phyloP scores from a whole-genome alignment of 2,329 filamentous ascomycete genomes.

The Fusarium falciforme region DNA sequence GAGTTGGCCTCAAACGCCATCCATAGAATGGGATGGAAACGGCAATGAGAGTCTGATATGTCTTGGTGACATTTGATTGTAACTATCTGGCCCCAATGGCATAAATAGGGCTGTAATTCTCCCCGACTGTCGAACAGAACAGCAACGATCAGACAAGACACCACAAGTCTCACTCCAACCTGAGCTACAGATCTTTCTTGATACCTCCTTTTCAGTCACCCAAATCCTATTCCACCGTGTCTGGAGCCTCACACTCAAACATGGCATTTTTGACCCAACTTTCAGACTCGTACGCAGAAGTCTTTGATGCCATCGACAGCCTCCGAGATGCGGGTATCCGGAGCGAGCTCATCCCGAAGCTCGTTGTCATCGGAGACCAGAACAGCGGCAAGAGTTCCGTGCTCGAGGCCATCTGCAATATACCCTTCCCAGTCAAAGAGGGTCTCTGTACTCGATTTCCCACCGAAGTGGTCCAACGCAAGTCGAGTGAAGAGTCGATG shows the following conservation, averaged over 20 bases:
- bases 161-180: background rate
- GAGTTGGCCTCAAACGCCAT: background rate
- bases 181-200: too few species aligned
- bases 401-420: conserved; percentile 70
- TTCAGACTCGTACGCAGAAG: conserved; percentile 16
- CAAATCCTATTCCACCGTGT: too few species aligned
- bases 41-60: background rate
- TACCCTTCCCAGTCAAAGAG: conserved; percentile 68
- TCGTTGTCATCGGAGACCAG: conserved; percentile 69
- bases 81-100: background rate
- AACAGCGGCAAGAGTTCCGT: conserved; percentile 73
- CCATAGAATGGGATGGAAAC: background rate
- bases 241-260: too few species aligned
- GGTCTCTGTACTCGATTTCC: conserved; percentile 71
- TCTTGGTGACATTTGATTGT: background rate
- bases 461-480: conserved; percentile 68
- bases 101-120: background rate
- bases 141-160: too few species aligned
- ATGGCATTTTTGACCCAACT: background rate
- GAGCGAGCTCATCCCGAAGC: conserved; percentile 53
- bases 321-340: conserved; percentile 48
- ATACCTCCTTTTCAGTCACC: too few species aligned
- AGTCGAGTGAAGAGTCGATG: conserved; percentile 44
- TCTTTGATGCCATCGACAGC: conserved; percentile 47
- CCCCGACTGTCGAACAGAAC: background rate